phyloP scores from a whole-genome alignment of 306 rosid species.

The Cucumis cinereus region DNA sequence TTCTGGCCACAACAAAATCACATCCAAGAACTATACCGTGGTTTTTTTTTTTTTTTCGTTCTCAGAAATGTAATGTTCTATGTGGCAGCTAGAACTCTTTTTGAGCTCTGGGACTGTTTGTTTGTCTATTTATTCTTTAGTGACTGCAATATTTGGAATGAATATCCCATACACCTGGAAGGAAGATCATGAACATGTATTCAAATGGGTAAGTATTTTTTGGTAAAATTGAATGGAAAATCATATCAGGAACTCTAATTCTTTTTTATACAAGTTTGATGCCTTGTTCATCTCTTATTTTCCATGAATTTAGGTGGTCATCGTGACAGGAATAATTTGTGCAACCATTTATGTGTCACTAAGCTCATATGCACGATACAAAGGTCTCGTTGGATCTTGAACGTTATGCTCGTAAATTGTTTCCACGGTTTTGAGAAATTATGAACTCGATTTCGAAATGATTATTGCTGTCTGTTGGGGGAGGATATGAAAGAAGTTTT shows the following conservation, averaged over 20 bases:
- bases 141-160: conserved; percentile 62
- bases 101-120: conserved; percentile 53
- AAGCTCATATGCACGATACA: conserved; percentile 69
- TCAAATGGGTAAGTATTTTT: conserved; percentile 60
- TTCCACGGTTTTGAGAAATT: not conserved
- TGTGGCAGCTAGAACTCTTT: conserved; percentile 61
- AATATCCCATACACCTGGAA: conserved; percentile 53
- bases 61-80: conserved; percentile 1
- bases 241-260: not conserved
- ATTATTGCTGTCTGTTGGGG: not conserved
- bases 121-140: conserved; percentile 41
- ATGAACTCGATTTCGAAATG: not conserved
- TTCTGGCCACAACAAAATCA: not conserved
- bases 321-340: conserved; percentile 40
- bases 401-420: not conserved
- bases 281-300: not conserved
- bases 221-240: not conserved
- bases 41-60: not conserved
- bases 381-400: conserved; percentile 88
- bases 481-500: not conserved
- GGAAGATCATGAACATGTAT: conserved; percentile 27
- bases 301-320: conserved; percentile 48
- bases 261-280: not conserved
- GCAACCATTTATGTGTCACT: conserved; percentile 43
- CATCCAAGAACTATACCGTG: not conserved